Conservation (phyloP, 2,329 filamentous ascomycete species). For the Thelonectria discophora region DNA sequence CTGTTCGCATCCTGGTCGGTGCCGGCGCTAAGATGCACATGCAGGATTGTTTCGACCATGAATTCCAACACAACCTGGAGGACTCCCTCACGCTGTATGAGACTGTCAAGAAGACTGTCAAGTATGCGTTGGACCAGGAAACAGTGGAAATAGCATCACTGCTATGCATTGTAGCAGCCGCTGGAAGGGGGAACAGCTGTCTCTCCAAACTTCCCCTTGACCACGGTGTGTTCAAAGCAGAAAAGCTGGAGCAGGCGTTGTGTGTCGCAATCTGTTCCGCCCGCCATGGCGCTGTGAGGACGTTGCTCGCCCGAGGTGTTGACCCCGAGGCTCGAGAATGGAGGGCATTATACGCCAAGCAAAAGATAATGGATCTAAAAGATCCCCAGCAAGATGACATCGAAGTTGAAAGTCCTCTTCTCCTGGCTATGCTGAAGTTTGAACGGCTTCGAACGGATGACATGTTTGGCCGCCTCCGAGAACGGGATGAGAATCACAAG, state of each 20-base stretch:
- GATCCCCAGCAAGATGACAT: not conserved
- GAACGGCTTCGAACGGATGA: no score
- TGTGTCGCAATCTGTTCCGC: not conserved
- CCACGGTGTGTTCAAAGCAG: not conserved
- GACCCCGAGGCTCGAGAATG: not conserved
- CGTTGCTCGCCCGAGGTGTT: slow-evolving; percentile 1
- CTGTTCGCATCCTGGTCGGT: not conserved
- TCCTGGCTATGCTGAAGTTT: not conserved
- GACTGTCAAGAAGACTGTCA: not conserved
- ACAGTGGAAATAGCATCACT: not conserved
- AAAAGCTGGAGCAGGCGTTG: not conserved
- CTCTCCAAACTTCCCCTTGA: not conserved
- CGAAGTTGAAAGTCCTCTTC: not conserved
- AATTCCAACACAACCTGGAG: not conserved
- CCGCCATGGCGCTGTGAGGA: not conserved
- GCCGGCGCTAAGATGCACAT: not conserved
- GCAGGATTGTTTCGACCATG: not conserved
- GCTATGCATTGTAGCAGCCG: not conserved
- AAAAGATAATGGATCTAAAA: not conserved
- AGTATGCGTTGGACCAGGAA: not conserved
- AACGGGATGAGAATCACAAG: no score
- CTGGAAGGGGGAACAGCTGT: not conserved
- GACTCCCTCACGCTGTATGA: not conserved
- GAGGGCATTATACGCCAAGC: not conserved
- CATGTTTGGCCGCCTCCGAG: no score